Evolutionary conservation across 495 filamentous ascomycete genomes (phyloP), one percentile per base, ranked within the genome.

Genomic region (Opeltia flavorubescens): DNA sequence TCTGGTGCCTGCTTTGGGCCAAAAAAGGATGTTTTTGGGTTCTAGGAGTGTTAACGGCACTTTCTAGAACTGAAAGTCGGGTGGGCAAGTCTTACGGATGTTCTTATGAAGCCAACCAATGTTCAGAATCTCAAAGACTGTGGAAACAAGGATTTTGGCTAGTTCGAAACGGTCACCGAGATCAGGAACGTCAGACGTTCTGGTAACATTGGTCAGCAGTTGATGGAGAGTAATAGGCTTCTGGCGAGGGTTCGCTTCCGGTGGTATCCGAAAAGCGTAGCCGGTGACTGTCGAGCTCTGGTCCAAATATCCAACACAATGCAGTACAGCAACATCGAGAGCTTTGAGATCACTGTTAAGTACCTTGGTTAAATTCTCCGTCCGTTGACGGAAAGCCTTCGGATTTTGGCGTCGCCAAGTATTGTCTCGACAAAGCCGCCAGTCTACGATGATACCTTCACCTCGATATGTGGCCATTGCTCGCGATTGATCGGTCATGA

Each of bases 101-200:
- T 54, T 59, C 36, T 66, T 66, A 50, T 66, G 62, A 35, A 65
- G 28, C 64, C 64, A 66, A 21, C 62, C 61, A 12, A 60, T 50
- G 12, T 60, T 66, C 50, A 64, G 57, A 15, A 65, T 44, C 39
- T 64, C 57, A 24, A 65, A 56, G 1, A 64, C 28, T n/a, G 59
- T 64, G 13, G 63, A 53, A 11, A 54, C 58, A 4, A 66, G 49
- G 13, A 52, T 46, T 29, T 52, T 53, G 1, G 52, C 55, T 1
- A 66, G 47, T n/a, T 52, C 34, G 26, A 68, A 57, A 3, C 65
- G 50, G 13, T 52, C 50, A 3, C 60, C 59, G 12, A 62, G 41
- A 17, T 53, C 54, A 4, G 55, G 55, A 27, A 58, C 35, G n/a
- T 55, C 48, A 0, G 7, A 17, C 0, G 39, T 2, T 1, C 4